Evolutionary conservation across 768 basidiomycete species (phyloP), one percentile per base, ranked within the genome.

Genomic region (Rhodocollybia butyracea): DNA sequence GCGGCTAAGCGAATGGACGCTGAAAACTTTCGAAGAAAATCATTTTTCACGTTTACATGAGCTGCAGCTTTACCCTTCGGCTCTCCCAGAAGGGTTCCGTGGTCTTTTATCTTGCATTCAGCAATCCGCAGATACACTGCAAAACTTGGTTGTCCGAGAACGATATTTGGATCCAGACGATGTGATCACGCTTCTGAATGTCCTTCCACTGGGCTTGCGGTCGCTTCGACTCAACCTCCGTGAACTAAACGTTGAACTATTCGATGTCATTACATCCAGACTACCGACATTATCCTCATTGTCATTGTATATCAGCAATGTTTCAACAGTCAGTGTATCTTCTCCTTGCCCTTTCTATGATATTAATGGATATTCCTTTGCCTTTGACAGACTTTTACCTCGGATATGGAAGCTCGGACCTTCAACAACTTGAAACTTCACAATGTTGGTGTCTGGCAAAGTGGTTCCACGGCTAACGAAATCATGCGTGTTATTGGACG

Each of bases 11-110:
- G 53, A 68, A 17, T 78, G 76, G 71, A 64, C 79, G 21, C n/a
- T 43, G 0, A 45, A 57, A 1, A 67, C 65, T 29, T 56, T 68
- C 15, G 59, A 64, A n/a, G 66, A 17, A 7, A 43, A 31, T 22
- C 41, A 67, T 81, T 54, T 52, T 27, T 24, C 51, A 39, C 19
- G 42, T 8, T 31, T 56, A 40, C 43, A 56, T n/a, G 51, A 57
- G 7, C 59, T 81, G 26, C 70, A 76, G 21, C 64, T 81, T 30
- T 79, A 76, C 58, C 78, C 77, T 1, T 75, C 77, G 3, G 64
- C 62, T 38, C 64, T 63, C 31, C 50, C 52, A 12, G 59, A 43
- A 36, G 76, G 76, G 1, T 70, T 76, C 29, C 62, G 73, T 21
- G 63, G 70, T 3, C 63, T 77, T 11, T 47, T 72, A 3, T 58